These are phyloP conservation scores for Gastrodia elata DNA, from an alignment of 106 monocot species.

Conservation along the genomic window DNA sequence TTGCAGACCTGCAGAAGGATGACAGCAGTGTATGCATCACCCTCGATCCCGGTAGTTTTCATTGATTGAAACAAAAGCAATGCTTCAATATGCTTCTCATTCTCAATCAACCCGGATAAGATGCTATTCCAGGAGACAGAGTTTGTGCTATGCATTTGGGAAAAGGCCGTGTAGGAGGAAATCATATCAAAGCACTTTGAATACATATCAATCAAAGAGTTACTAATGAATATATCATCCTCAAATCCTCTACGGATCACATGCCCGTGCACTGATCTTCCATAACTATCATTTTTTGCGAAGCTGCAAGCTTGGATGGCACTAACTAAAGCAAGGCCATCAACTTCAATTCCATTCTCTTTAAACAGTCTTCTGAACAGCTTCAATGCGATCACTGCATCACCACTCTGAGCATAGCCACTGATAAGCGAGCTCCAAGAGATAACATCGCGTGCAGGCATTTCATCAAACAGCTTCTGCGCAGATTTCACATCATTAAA, in stretches of 20 bases:
- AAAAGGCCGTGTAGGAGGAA: constrained; percentile 40
- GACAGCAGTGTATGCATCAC: constrained; percentile 59
- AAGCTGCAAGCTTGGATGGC: constrained; percentile 57
- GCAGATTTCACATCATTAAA: constrained; percentile 27
- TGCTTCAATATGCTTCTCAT: constrained; percentile 33
- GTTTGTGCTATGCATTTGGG: constrained; percentile 31
- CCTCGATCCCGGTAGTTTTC: constrained; percentile 15
- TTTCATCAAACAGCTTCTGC: constrained; percentile 59
- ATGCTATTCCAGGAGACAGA: constrained; percentile 82
- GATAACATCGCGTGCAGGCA: constrained; percentile 45
- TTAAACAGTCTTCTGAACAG: constrained; percentile 36
- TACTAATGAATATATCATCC: constrained; percentile 51
- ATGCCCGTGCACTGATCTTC: constrained; percentile 40
- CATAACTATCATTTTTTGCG: constrained; percentile 18
- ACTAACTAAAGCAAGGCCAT: constrained; percentile 46
- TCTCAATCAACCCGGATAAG: constrained; percentile 51
- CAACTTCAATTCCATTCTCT: constrained; percentile 16
- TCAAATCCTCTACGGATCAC: constrained; percentile 41
- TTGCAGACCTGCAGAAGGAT: constrained; percentile 54
- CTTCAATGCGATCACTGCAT: constrained; percentile 12
- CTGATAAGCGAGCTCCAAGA: constrained; percentile 68
- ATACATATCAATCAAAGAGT: constrained; percentile 75
- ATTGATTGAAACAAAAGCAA: constrained; percentile 30
- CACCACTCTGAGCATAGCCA: constrained; percentile 26
- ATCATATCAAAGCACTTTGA: constrained; percentile 44